Percentiles rank a stretch among this genome's conserved stretches.
Conservation (phyloP, 73 alveolate genomes). For the Paramecium pentaurelia region DNA sequence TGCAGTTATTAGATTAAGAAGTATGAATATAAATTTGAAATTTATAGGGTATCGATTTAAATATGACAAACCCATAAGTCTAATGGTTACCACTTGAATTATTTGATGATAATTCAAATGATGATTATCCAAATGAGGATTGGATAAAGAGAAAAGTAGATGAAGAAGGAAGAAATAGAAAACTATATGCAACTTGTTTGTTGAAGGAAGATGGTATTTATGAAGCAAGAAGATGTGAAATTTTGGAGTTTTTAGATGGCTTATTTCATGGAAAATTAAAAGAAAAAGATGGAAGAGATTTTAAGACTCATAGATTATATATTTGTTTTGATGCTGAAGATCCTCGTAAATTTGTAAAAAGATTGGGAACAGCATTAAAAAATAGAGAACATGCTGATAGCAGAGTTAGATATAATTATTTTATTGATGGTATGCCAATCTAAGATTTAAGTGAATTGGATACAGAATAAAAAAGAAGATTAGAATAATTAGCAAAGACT, state of each 20-base stretch:
- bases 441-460: slow-evolving; percentile 84
- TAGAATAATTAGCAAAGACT: slow-evolving; percentile 63
- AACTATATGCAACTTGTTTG: slow-evolving; percentile 68
- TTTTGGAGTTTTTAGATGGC: not conserved
- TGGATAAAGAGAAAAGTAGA: slow-evolving; percentile 70
- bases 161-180: slow-evolving; percentile 64
- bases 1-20: slow-evolving; percentile 72
- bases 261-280: slow-evolving; percentile 58
- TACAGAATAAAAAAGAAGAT: slow-evolving; percentile 76
- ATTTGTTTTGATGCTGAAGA: slow-evolving; percentile 83
- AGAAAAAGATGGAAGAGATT: slow-evolving; percentile 64
- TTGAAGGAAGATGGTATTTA: slow-evolving; percentile 73
- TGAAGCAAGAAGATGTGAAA: slow-evolving; percentile 66
- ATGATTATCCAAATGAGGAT: slow-evolving; percentile 73
- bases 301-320: slow-evolving; percentile 63
- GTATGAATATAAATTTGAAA: not conserved
- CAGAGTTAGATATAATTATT: slow-evolving; percentile 73
- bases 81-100: slow-evolving; percentile 85
- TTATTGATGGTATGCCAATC: slow-evolving; percentile 88
- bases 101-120: slow-evolving; percentile 77
- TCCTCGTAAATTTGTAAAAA: slow-evolving; percentile 74
- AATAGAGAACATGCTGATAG: slow-evolving; percentile 78
- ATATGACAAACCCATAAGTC: slow-evolving; percentile 79
- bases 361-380: slow-evolving; percentile 74
- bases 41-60: slow-evolving; percentile 74